Base-by-base conservation (phyloP, 257 asterid species). In the Solanum pennellii region DNA sequence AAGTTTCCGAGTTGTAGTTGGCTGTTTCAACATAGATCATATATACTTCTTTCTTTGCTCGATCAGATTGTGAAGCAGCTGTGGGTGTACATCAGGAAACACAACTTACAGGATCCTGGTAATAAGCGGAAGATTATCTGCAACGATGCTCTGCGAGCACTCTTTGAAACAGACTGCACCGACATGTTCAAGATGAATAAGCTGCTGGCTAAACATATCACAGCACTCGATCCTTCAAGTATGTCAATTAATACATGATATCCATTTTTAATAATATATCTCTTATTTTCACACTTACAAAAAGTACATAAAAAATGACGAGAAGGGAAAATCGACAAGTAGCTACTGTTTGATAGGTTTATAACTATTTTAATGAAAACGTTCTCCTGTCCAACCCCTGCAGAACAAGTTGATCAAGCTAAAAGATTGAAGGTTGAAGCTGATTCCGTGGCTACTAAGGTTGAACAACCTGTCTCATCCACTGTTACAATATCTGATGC, bases 151-250 rank as follows among this genome's bases (percentile, higher is more conserved):
- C 91, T 94, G 69, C 94, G 95, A n/a, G 49, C 90, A 90, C 94
- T 94, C 76, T 93, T 94, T 80, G 97, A 94, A 89, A 92, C 94
- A 18, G 97, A 94, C 84, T 91, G 94, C 89, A 94, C 98, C 10
- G 97, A 94, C 90, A 94, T 94, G 98, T 94, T 94, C 95, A 96
- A 95, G 98, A 95, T 95, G 98, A 96, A 95, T 89, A 94, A 96
- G 91, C 89, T 96, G 92, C 95, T 95, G 71, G 94, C 99, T 14
- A 94, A 96, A 83, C 99, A 95, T 89, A 96, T 96, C 52, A 89
- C 90, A 15, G 89, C 97, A 7, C 96, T 93, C 44, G 98, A 94
- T 65, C 94, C 96, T 33, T 73, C 91, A 9, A 91, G 98, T 94
- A 93, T 77, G 94, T 74, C 21, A 84, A 69, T 86, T 42, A 83